A percentile compares a stretch with the other conserved stretches of the same genome.
These are phyloP conservation scores for Trichoderma asperelloides DNA, from an alignment of 495 filamentous ascomycete genomes.

Conservation along the genomic window DNA sequence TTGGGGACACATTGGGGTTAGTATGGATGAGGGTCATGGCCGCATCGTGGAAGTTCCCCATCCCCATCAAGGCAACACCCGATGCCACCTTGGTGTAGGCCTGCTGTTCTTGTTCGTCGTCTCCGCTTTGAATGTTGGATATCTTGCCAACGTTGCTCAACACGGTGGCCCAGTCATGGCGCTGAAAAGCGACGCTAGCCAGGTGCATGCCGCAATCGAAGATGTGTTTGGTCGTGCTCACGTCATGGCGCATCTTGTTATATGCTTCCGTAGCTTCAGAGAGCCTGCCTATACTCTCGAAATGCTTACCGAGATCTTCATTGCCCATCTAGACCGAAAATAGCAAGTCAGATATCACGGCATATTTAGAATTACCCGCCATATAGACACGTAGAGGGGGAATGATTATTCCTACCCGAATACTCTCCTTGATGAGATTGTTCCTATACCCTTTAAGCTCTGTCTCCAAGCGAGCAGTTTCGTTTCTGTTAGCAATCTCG, in stretches of 20 bases:
- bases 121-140: conserved; percentile 35
- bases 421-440: conserved; percentile 95
- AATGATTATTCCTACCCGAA: conserved; percentile 53
- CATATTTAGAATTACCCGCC: background rate
- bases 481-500: conserved; percentile 51
- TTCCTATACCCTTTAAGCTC: conserved; percentile 94
- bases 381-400: background rate
- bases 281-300: conserved; percentile 34
- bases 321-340: conserved; percentile 32
- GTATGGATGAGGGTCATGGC: conserved; percentile 61
- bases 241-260: conserved; percentile 37
- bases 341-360: background rate
- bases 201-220: conserved; percentile 35
- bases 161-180: conserved; percentile 41
- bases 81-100: conserved; percentile 58
- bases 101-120: conserved; percentile 51
- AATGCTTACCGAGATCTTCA: conserved; percentile 39
- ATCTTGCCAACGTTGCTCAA: conserved; percentile 62
- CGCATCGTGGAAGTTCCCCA: conserved; percentile 58
- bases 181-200: conserved; percentile 34
- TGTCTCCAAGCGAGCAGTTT: conserved; percentile 63
- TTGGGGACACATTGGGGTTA: conserved; percentile 38
- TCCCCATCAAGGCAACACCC: conserved; percentile 64
- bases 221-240: conserved; percentile 35
- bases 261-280: conserved; percentile 31